A percentile compares a stretch with the other conserved stretches of the same genome.
phyloP scores from a whole-genome alignment of 1,284 basidiomycete genomes.

The Melampsora abietis-canadensis region DNA sequence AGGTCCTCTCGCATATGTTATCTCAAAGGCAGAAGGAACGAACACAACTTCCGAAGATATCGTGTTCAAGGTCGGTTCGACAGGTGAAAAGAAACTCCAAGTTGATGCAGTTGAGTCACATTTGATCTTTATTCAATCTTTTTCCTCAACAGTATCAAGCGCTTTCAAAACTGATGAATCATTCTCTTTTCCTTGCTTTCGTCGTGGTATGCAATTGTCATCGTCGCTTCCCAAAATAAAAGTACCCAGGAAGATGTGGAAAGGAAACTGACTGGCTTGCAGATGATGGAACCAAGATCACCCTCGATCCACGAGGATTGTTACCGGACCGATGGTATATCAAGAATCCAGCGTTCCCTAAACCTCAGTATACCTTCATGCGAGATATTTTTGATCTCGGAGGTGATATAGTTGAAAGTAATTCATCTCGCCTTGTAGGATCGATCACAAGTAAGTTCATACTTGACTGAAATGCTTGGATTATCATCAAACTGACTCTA shows the following conservation, averaged over 20 bases:
- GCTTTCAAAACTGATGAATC: not conserved
- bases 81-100: constrained; percentile 26
- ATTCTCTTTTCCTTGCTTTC: constrained; percentile 10
- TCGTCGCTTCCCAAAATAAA: not conserved
- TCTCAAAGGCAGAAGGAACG: constrained; percentile 3
- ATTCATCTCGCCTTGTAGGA: constrained; percentile 9
- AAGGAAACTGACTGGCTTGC: constrained; percentile 11
- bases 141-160: not conserved
- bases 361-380: constrained; percentile 17
- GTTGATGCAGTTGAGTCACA: constrained; percentile 13
- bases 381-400: constrained; percentile 8
- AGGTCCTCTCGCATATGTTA: constrained; percentile 16
- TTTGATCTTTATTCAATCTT: not conserved
- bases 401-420: constrained; percentile 16
- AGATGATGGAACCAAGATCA: constrained; percentile 24
- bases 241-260: constrained; percentile 16
- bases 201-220: not conserved
- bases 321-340: constrained; percentile 26
- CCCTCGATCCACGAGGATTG: constrained; percentile 10
- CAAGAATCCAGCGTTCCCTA: not conserved
- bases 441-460: constrained; percentile 4
- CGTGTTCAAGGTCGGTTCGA: constrained; percentile 10
- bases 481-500: not conserved
- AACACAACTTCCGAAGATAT: constrained; percentile 10
- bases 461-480: not conserved